phyloP scores from a whole-genome alignment of 139 green algal genomes.

The Dunaliella sp. region DNA sequence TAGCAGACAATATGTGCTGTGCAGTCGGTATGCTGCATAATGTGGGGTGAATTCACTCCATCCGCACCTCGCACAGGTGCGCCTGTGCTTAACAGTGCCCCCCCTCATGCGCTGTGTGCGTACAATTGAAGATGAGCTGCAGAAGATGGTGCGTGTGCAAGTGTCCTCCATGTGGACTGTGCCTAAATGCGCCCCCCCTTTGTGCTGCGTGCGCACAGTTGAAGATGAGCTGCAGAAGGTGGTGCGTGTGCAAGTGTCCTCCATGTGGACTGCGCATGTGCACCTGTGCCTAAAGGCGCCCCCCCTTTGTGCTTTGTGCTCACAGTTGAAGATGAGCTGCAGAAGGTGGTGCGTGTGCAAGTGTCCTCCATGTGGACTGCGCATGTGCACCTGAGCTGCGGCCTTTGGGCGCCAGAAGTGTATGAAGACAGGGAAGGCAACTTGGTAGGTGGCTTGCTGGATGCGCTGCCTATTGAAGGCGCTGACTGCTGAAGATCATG shows the following conservation, averaged over 20 bases:
- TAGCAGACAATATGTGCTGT: too few species aligned
- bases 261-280: slow-evolving; percentile 23
- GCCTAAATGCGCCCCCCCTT: not conserved
- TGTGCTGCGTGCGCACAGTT: not conserved
- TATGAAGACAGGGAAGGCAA: slow-evolving; percentile 21
- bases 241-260: slow-evolving; percentile 20
- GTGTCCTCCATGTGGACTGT: slow-evolving; percentile 26
- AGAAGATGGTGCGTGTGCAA: slow-evolving; percentile 13
- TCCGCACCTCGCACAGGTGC: slow-evolving; percentile 21
- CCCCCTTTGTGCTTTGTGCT: not conserved
- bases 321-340: slow-evolving; percentile 7
- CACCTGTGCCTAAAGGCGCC: slow-evolving; percentile 18
- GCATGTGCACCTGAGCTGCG: slow-evolving; percentile 30
- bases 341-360: slow-evolving; percentile 14
- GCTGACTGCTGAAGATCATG: too few species aligned
- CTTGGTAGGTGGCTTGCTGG: slow-evolving; percentile 6
- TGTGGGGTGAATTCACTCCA: slow-evolving; percentile 16
- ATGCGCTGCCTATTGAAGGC: too few species aligned
- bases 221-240: slow-evolving; percentile 1
- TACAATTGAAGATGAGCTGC: slow-evolving; percentile 6
- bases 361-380: slow-evolving; percentile 26
- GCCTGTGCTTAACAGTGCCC: slow-evolving; percentile 10
- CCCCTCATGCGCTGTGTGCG: not conserved
- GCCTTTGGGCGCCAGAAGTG: slow-evolving; percentile 27
- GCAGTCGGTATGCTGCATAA: too few species aligned